Base-by-base conservation (phyloP, 2,329 filamentous ascomycete genomes). In the Neofusicoccum cordaticola region DNA sequence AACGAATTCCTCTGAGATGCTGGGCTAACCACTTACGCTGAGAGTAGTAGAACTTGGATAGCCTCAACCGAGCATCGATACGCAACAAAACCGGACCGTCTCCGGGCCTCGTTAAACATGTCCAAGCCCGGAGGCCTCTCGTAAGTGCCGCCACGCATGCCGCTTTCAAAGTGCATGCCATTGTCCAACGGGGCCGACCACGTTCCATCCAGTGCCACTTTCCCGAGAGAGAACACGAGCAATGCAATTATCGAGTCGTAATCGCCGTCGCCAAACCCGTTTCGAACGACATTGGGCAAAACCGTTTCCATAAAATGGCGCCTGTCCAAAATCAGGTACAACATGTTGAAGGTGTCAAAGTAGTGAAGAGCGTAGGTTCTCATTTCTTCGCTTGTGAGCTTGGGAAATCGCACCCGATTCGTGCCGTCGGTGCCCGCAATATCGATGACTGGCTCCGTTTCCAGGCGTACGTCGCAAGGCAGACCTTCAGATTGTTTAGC, bases 21-120 rank as follows among this genome's bases (percentile, higher is more conserved):
- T 9, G 15, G 50, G 13, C 27, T 27, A 17, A 42, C 44, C 13
- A 75, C 80, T 71, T 73, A 85, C 83, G 84, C 84, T 65, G 84
- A 80, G 34, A 89, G 75, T 6, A 85, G 78, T 68, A 83, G 82
- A 51, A 86, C 82, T 69, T 88, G 86, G 7, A 88, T 80, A 66
- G 84, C 86, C 68, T 87, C 85, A 31, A 88, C 72, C 57, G 80
- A 85, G 69, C 81, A 85, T 27, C 85, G 81, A 1, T 82, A 83
- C 62, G 84, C 70, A 9, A 83, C 79, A 70, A 87, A 87, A 0
- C 86, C 86, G 70, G 88, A 80, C n/a, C 85, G 79, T 65, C 81
- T 82, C 58, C 86, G 80, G 15, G 85, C 86, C 72, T 88, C 86
- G 67, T 88, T 88, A 74, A 88, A 88, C 41, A 87, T 79, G 1